phyloP scores from a whole-genome alignment of 768 basidiomycete genomes.

The Rhodotorula toruloides region DNA sequence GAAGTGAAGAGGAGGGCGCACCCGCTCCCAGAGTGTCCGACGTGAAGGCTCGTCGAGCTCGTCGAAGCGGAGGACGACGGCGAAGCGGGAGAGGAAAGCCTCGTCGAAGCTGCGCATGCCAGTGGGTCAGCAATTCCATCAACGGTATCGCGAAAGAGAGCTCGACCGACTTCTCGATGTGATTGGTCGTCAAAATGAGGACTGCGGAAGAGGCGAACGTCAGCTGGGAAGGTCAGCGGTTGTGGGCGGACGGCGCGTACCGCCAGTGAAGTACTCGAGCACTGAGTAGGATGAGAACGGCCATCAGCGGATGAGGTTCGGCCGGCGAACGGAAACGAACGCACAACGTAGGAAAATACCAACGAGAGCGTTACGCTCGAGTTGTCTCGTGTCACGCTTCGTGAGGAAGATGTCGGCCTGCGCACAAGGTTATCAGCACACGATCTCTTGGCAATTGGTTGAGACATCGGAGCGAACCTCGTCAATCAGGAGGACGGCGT shows the following conservation, averaged over 20 bases:
- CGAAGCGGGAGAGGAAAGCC: conserved; percentile 33
- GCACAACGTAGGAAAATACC: conserved; percentile 6
- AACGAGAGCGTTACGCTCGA: conserved; percentile 10
- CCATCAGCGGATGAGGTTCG: neutral
- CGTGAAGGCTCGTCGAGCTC: conserved; percentile 11
- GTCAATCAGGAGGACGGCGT: conserved; percentile 23
- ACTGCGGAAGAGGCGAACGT: neutral
- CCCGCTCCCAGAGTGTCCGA: conserved; percentile 1
- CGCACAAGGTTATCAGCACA: no score
- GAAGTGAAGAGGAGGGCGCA: neutral
- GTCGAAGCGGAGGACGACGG: conserved; percentile 23
- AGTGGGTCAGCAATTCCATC: neutral
- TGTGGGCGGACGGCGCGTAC: neutral
- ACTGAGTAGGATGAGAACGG: neutral
- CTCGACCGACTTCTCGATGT: conserved; percentile 5
- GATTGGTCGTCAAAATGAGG: conserved; percentile 33
- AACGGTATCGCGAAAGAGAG: neutral
- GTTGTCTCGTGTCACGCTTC: conserved; percentile 1
- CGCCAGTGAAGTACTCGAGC: conserved; percentile 18
- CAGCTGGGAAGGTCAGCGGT: neutral
- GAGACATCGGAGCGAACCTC: neutral
- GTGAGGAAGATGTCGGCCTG: conserved; percentile 18
- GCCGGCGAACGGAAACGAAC: neutral
- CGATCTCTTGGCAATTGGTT: neutral
- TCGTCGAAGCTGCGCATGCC: conserved; percentile 19